These are phyloP conservation scores for Ramicandelaber brevisporus DNA, from an alignment of 192 early-diverging fungal genomes.

Conservation along the genomic window DNA sequence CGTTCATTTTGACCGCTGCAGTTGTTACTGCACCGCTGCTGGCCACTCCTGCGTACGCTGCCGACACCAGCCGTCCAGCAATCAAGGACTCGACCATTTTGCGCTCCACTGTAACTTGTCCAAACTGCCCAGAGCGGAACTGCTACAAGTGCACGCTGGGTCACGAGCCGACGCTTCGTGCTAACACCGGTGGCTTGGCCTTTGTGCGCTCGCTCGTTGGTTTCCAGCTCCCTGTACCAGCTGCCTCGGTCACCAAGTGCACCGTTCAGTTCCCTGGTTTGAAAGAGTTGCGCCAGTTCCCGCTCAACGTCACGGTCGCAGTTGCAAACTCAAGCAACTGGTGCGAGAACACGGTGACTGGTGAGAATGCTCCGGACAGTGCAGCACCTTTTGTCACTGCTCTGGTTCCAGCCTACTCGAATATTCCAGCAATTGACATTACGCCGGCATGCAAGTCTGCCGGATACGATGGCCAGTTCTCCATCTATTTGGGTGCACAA, in stretches of 20 bases:
- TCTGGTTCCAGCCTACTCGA: conserved; percentile 7
- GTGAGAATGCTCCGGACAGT: conserved; percentile 7
- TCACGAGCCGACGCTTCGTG: conserved; percentile 6
- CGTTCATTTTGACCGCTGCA: too few relatives aligned
- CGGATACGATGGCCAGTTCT: conserved; percentile 6
- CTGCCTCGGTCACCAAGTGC: conserved; percentile 7
- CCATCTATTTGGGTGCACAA: conserved; percentile 6
- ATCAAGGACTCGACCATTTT: conserved; percentile 17
- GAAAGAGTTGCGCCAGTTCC: conserved; percentile 3
- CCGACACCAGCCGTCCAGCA: too few relatives aligned
- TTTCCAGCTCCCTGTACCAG: conserved; percentile 8
- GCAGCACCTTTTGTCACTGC: conserved; percentile 6
- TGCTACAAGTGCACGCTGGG: conserved; percentile 18
- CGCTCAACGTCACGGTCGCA: conserved; percentile 4
- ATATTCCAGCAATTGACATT: conserved; percentile 7
- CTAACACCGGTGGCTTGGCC: conserved; percentile 11
- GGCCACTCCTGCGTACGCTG: too few relatives aligned
- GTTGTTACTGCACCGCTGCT: too few relatives aligned
- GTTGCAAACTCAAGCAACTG: conserved; percentile 6
- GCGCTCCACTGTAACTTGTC: conserved; percentile 13
- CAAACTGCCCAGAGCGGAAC: conserved; percentile 13
- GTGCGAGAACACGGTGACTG: conserved; percentile 10
- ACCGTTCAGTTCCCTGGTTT: conserved; percentile 13
- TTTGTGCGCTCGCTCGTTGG: conserved; percentile 9
- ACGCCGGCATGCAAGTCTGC: conserved; percentile 9